Percentiles rank a stretch among this genome's conserved stretches.
Evolutionary conservation across 139 green algal species (phyloP).

Genomic region (Yamagishiella unicocca): DNA sequence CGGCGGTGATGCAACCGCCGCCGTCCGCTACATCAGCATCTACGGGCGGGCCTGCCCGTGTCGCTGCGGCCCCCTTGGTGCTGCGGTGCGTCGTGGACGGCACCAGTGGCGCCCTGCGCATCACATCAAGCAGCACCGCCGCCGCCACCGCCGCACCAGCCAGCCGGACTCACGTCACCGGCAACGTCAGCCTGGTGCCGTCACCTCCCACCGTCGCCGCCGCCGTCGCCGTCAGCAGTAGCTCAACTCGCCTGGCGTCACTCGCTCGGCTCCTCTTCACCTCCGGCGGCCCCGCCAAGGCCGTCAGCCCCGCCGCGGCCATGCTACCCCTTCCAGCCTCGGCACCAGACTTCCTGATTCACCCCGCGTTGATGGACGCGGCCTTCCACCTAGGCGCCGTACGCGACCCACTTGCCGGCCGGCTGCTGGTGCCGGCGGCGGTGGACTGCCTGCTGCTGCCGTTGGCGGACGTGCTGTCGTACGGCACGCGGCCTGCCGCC

Average conservation of each 20-base stretch:
- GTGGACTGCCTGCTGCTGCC: conserved; percentile 32
- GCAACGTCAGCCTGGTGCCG: neutral
- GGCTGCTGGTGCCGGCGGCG: conserved; percentile 1
- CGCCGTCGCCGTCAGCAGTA: neutral
- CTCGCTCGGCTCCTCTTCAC: neutral
- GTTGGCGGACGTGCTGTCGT: neutral
- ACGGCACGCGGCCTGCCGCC: neutral
- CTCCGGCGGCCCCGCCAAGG: neutral
- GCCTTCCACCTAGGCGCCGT: conserved; percentile 76
- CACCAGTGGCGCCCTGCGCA: conserved; percentile 8
- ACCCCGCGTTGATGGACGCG: conserved; percentile 72
- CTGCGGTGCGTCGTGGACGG: neutral
- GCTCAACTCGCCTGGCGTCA: neutral
- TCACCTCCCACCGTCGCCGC: neutral
- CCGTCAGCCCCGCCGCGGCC: neutral
- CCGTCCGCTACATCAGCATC: neutral
- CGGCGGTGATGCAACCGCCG: conserved; percentile 35
- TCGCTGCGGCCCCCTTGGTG: neutral
- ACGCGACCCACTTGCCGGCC: neutral
- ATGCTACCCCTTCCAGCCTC: conserved; percentile 38
- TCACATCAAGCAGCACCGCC: neutral
- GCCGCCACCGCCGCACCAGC: neutral
- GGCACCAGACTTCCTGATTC: conserved; percentile 40
- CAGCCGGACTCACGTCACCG: conserved; percentile 4
- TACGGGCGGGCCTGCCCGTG: neutral